phyloP scores from a whole-genome alignment of 768 basidiomycete genomes.

The Pulveroboletus sp. region DNA sequence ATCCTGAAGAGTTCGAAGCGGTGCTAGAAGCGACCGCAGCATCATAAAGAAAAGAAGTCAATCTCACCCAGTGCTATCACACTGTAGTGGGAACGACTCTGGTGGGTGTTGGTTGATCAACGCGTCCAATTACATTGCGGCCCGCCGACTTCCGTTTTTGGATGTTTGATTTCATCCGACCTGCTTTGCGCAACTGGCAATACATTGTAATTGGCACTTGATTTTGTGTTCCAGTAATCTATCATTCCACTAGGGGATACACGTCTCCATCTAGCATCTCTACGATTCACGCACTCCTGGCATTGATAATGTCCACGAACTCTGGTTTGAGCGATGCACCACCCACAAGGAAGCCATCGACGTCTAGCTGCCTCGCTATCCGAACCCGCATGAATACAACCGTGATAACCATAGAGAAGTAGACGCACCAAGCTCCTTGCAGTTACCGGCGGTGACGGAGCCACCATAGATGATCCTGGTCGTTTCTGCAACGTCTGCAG shows the following conservation, averaged over 20 bases:
- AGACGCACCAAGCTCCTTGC: constrained; percentile 75
- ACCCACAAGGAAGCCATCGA: constrained; percentile 97
- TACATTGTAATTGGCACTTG: too few relatives aligned
- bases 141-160: background rate
- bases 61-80: too few relatives aligned
- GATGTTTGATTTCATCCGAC: too few relatives aligned
- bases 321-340: constrained; percentile 98
- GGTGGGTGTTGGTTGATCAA: too few relatives aligned
- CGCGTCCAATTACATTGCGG: too few relatives aligned
- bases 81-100: too few relatives aligned
- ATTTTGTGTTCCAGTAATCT: too few relatives aligned
- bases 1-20: constrained; percentile 54
- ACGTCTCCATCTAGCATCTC: background rate
- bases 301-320: constrained; percentile 89
- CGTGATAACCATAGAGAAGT: background rate
- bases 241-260: too few relatives aligned
- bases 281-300: constrained; percentile 34
- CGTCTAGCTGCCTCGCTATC: constrained; percentile 70
- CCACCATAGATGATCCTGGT: constrained; percentile 96
- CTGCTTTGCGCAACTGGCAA: too few relatives aligned
- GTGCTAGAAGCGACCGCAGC: constrained; percentile 58
- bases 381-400: background rate
- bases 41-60: too few relatives aligned
- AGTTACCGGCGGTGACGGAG: constrained; percentile 86
- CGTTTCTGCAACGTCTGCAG: constrained; percentile 60